Conservation (phyloP, 169 alveolate species). For the Perkinsus chesapeaki region DNA sequence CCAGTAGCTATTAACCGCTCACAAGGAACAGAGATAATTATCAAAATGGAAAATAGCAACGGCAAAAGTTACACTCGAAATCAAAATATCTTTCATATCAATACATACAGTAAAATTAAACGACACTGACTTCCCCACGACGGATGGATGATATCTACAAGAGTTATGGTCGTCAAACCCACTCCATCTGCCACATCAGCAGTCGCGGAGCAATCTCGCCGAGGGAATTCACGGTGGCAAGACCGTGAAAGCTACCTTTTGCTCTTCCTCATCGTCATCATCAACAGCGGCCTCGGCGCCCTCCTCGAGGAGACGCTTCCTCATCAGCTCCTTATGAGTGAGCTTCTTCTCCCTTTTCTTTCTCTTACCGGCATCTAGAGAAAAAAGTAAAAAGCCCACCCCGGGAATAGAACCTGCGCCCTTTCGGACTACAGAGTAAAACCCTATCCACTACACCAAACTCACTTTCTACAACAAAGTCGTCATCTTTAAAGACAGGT, state of each 20-base stretch:
- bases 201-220: no score
- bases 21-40: no score
- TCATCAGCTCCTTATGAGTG: neutral
- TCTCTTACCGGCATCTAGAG: neutral
- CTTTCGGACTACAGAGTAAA: neutral
- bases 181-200: no score
- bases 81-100: no score
- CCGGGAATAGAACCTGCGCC: neutral
- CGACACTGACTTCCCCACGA: neutral
- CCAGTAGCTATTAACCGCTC: no score
- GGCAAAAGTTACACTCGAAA: no score
- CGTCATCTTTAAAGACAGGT: neutral
- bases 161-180: no score
- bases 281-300: conserved; percentile 1
- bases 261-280: neutral
- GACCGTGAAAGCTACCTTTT: no score
- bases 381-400: neutral
- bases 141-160: no score
- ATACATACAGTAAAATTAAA: no score
- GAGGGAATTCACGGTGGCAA: no score
- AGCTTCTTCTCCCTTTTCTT: neutral
- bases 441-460: neutral
- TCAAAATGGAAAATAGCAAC: no score
- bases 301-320: neutral
- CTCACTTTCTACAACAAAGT: neutral